Percentiles rank a stretch among this genome's conserved stretches.
These are phyloP conservation scores for Diplodia scrobiculata DNA, from an alignment of 2,329 filamentous ascomycete species.

Conservation along the genomic window DNA sequence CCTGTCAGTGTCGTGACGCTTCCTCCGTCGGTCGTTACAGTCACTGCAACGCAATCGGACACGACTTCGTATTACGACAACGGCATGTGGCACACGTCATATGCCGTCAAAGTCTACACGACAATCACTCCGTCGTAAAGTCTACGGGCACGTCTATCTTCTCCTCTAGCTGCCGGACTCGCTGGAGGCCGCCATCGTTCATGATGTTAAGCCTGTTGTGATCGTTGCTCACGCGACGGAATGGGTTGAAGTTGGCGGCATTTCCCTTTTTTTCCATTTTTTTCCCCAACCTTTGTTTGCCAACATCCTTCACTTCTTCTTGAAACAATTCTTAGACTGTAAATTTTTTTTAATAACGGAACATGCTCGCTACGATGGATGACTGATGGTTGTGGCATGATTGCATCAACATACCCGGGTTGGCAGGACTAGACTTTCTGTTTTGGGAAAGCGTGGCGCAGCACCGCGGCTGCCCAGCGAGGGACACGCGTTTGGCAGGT, in stretches of 20 bases:
- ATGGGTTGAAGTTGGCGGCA: neutral
- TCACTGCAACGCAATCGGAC: constrained; percentile 34
- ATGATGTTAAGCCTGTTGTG: neutral
- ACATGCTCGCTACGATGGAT: neutral
- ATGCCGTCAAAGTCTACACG: constrained; percentile 42
- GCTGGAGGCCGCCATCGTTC: constrained; percentile 1
- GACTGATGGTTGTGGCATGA: neutral
- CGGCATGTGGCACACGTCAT: constrained; percentile 51
- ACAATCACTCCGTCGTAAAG: constrained; percentile 11
- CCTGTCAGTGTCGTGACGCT: constrained; percentile 17
- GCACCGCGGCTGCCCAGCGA: constrained; percentile 1
- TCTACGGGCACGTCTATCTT: neutral
- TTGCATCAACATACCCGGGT: neutral
- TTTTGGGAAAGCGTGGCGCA: constrained; percentile 22
- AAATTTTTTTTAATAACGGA: neutral
- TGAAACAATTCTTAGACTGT: neutral
- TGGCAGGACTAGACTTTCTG: neutral
- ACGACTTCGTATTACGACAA: constrained; percentile 49
- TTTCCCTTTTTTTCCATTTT: neutral
- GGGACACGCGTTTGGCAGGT: constrained; percentile 13
- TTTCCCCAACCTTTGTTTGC: neutral
- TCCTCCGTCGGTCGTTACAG: constrained; percentile 36
- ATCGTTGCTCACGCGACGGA: neutral
- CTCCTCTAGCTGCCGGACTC: constrained; percentile 30
- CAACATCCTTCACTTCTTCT: neutral